A percentile compares a stretch with the other conserved stretches of the same genome.
Conservation (phyloP, 495 filamentous ascomycete genomes). For the Venustampulla echinocandica region DNA sequence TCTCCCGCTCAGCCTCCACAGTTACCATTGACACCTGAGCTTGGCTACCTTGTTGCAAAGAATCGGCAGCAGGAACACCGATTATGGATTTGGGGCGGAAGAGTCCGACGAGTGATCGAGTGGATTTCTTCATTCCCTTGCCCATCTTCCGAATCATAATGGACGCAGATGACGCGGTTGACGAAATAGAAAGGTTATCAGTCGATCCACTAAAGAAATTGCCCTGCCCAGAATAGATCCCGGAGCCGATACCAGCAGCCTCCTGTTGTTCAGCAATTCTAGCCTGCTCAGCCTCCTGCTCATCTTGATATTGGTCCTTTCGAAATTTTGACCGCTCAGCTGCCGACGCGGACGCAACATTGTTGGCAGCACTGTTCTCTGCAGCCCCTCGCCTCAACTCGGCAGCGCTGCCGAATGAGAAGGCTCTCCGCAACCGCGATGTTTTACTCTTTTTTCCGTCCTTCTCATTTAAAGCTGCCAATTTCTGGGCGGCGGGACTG, state of each 20-base stretch:
- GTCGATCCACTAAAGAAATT: conserved; percentile 85
- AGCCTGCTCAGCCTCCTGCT: conserved; percentile 77
- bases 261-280: conserved; percentile 88
- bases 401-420: conserved; percentile 94
- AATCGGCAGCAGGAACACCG: conserved; percentile 63
- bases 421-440: conserved; percentile 80
- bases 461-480: conserved; percentile 73
- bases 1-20: conserved; percentile 84
- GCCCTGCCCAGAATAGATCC: conserved; percentile 85
- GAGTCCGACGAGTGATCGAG: conserved; percentile 81
- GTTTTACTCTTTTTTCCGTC: conserved; percentile 64
- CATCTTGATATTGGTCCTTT: conserved; percentile 60
- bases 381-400: conserved; percentile 76
- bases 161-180: conserved; percentile 93
- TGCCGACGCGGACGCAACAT: conserved; percentile 36
- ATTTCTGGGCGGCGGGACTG: conserved; percentile 70
- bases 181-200: conserved; percentile 94
- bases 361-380: conserved; percentile 38
- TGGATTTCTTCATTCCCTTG: conserved; percentile 88
- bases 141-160: conserved; percentile 99
- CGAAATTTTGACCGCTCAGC: conserved; percentile 54
- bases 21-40: conserved; percentile 89
- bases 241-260: conserved; percentile 79
- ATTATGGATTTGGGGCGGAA: conserved; percentile 91
- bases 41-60: conserved; percentile 56